Evolutionary conservation across 2,329 filamentous ascomycete species (phyloP).

Genomic region (Hypocreales sp.): DNA sequence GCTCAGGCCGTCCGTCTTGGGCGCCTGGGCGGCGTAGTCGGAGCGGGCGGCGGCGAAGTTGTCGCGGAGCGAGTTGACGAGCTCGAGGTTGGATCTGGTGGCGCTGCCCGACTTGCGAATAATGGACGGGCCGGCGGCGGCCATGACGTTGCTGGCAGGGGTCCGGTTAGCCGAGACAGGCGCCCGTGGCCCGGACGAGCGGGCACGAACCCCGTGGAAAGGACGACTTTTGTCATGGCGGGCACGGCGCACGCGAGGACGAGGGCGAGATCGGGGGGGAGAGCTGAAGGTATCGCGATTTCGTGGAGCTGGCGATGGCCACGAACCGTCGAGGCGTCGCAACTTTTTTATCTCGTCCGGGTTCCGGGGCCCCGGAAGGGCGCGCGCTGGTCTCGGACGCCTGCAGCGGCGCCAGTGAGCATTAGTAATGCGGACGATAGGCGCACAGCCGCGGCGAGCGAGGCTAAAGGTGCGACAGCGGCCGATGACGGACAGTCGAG

Average conservation of each 20-base stretch:
- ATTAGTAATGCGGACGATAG: too few species aligned
- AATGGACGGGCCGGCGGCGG: conserved; percentile 66
- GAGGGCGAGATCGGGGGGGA: not conserved
- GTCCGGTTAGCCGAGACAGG: conserved; percentile 1
- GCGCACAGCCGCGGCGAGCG: too few species aligned
- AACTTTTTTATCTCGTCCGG: too few species aligned
- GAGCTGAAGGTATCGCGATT: too few species aligned
- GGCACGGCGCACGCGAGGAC: conserved; percentile 1
- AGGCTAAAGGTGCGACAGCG: too few species aligned
- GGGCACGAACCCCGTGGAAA: conserved; percentile 70
- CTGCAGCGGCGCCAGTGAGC: not conserved
- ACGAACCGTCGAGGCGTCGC: too few species aligned
- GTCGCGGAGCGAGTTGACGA: conserved; percentile 72
- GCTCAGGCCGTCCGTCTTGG: conserved; percentile 16
- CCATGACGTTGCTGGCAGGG: conserved; percentile 59
- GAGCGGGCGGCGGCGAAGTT: conserved; percentile 67
- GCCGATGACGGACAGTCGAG: too few species aligned
- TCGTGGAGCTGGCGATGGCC: too few species aligned
- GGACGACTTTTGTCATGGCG: conserved; percentile 60
- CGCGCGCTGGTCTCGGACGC: too few species aligned
- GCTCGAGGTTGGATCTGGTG: conserved; percentile 81
- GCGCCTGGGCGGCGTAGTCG: conserved; percentile 27
- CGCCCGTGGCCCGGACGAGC: not conserved
- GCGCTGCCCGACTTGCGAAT: conserved; percentile 57
- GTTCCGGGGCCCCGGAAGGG: not conserved